Base-by-base conservation (phyloP, 2,329 filamentous ascomycete species). In the Colletotrichum aenigma region DNA sequence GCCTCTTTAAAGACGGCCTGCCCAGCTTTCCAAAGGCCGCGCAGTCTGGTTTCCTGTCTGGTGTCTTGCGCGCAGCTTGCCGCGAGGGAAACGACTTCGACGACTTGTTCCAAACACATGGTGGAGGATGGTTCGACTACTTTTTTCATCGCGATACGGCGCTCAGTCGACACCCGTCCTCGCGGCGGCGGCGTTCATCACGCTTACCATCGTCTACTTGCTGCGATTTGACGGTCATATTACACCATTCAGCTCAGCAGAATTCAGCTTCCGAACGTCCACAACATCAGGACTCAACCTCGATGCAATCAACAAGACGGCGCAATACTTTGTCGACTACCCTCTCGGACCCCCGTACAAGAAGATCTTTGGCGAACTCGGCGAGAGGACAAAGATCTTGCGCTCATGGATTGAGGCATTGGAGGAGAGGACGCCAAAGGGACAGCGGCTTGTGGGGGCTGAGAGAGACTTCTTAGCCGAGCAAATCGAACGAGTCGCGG, bases 341-440 rank as follows among this genome's bases (percentile, higher is more conserved):
- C 82, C 81, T 1, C 77, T 84, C n/a, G 62, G 65, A 0, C 71
- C 79, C n/a, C 79, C 83, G 0, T 84, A 82, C 62, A 83, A 80
- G 13, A 77, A 80, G 6, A 76, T 81, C 4, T 85, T 84, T 68
- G 83, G 82, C 48, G 79, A 84, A 58, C 43, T 82, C 10, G 83
- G 83, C 36, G 79, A 82, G 36, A 82, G 84, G 0, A 77, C 79
- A 21, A 69, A 77, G 48, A 61, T 78, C 18, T 67, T 82, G 56
- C 70, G 71, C 18, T 78, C 79, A 30, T 80, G 81, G 80, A 72
- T 75, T 24, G 69, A 75, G 69, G 73, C 73, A 8, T 26, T 72
- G 18, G 69, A 75, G 62, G 73, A 67, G 16, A 38, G 66, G 43
- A 60, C 67, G 3, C 55, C 62, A 3, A 56, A 26, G 7, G 32